Evolutionary conservation across 257 asterid species (phyloP).

Genomic region (Nicotiana benthamiana): DNA sequence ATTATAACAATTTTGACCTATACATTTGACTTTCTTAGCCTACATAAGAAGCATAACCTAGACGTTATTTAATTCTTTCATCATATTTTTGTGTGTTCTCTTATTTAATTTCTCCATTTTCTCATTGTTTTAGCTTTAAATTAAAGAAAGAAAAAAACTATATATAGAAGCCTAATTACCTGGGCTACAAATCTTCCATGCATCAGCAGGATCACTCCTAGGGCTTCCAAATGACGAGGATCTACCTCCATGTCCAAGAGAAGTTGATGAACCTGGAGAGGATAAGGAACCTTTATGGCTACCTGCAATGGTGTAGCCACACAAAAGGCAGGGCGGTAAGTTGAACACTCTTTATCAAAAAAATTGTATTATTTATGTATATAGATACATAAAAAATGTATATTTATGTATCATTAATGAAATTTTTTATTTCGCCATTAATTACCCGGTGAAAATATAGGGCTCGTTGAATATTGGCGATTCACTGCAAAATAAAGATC

Average conservation of each 20-base stretch:
- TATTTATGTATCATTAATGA: no score
- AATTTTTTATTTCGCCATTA: background rate
- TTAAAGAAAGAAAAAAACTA: background rate
- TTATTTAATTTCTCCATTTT: background rate
- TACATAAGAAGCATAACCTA: background rate
- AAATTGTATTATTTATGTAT: no score
- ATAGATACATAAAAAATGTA: no score
- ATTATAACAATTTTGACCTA: no score
- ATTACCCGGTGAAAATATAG: constrained; percentile 41
- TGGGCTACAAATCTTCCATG: constrained; percentile 28
- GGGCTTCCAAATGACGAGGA: constrained; percentile 31
- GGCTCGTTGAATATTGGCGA: constrained; percentile 42
- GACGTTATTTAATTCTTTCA: background rate
- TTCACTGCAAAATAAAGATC: constrained; percentile 80
- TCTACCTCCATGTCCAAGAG: constrained; percentile 4
- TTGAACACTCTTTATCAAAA: no score
- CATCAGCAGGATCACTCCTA: constrained; percentile 11
- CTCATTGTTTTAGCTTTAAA: background rate
- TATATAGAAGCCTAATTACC: constrained; percentile 1
- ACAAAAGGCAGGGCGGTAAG: no score
- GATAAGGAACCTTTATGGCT: constrained; percentile 9
- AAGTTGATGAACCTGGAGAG: constrained; percentile 4
- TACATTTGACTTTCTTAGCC: background rate
- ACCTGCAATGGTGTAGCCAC: constrained; percentile 5
- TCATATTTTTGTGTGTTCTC: background rate